A percentile compares a stretch with the other conserved stretches of the same genome.
Evolutionary conservation across 2,329 filamentous ascomycete genomes (phyloP).

Genomic region (Botrytis deweyae): DNA sequence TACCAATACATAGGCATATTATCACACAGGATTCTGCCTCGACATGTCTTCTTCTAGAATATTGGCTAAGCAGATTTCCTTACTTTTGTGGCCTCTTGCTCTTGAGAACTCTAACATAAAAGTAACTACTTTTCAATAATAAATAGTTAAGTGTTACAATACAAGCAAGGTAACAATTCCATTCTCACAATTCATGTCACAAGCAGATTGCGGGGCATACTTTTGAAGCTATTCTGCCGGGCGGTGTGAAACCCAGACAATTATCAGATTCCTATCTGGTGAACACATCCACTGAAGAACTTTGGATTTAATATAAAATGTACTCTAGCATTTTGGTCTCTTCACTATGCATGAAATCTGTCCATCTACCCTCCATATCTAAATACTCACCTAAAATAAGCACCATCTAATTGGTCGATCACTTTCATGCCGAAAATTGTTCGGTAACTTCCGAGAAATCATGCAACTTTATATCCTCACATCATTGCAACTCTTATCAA

Average conservation of each 20-base stretch:
- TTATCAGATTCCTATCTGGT: background rate
- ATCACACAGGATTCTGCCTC: background rate
- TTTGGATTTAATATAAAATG: background rate
- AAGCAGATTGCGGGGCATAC: background rate
- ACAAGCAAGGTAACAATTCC: background rate
- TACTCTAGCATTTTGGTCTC: background rate
- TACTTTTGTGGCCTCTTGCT: background rate
- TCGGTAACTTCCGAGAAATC: constrained; percentile 18
- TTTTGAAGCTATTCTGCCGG: constrained; percentile 16
- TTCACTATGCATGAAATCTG: background rate
- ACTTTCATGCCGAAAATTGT: background rate
- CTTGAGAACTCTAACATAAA: background rate
- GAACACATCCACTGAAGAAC: background rate
- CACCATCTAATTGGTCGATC: constrained; percentile 16
- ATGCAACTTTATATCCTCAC: constrained; percentile 14
- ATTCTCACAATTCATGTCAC: background rate
- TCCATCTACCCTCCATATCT: background rate
- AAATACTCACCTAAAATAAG: background rate
- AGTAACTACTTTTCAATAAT: background rate
- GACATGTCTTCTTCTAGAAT: background rate
- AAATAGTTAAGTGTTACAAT: background rate
- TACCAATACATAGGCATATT: background rate
- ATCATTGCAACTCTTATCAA: constrained; percentile 2
- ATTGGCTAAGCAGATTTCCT: background rate
- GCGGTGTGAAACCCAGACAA: background rate